A percentile compares a stretch with the other conserved stretches of the same genome.
Conservation (phyloP, 2,329 filamentous ascomycete species). For the Bipolaris oryzae region DNA sequence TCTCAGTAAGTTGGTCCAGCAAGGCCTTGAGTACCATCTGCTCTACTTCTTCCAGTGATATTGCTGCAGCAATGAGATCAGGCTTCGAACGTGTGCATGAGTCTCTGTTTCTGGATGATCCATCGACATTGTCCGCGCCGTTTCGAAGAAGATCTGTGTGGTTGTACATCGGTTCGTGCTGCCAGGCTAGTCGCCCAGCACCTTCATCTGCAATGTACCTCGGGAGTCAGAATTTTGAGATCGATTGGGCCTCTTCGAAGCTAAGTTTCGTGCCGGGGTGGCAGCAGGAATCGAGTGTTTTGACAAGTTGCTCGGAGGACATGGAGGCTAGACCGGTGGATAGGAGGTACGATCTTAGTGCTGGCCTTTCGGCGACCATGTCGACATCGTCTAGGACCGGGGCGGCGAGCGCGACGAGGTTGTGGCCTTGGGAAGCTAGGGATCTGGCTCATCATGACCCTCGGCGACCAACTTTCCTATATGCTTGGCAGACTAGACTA, state of each 20-base stretch:
- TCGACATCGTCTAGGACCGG: conserved; percentile 37
- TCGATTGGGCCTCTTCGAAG: not conserved
- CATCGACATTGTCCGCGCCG: not conserved
- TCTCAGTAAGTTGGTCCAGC: not conserved
- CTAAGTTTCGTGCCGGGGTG: not conserved
- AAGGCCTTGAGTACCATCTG: not conserved
- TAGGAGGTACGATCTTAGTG: not conserved
- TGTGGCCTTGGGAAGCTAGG: conserved; percentile 18
- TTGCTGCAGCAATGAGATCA: not conserved
- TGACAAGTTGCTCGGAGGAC: not conserved
- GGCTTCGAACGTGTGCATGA: not conserved
- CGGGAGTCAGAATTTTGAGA: not conserved
- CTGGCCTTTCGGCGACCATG: conserved; percentile 24
- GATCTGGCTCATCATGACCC: conserved; percentile 13
- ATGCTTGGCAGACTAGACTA: not conserved
- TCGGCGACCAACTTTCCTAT: not conserved
- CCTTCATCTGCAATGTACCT: not conserved
- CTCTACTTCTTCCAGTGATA: not conserved
- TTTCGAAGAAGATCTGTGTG: not conserved
- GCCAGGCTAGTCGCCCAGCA: not conserved
- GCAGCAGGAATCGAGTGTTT: not conserved
- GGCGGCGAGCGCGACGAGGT: conserved; percentile 19
- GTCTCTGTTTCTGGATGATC: not conserved
- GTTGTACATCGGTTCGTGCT: not conserved
- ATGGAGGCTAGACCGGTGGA: not conserved